Evolutionary conservation across 805 yeast species (phyloP).

Genomic region (Saccharomycopsis babjevae): DNA sequence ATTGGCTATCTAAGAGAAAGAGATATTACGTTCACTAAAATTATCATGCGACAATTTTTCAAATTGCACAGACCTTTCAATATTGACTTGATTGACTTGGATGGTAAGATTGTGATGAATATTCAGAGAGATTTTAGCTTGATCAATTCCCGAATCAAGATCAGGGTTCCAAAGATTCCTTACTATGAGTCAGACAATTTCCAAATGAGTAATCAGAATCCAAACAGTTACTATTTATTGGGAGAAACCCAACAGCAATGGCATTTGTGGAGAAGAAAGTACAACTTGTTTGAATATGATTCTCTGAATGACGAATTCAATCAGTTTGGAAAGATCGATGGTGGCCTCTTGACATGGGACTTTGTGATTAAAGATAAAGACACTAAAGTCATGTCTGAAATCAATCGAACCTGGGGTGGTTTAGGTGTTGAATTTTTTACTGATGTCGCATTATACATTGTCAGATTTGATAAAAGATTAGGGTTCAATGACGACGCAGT

Average conservation of each 20-base stretch:
- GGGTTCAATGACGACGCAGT: slow-evolving; percentile 25
- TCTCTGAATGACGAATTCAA: slow-evolving; percentile 35
- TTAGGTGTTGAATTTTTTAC: slow-evolving; percentile 87
- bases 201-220: slow-evolving; percentile 26
- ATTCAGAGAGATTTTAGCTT: slow-evolving; percentile 78
- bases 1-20: slow-evolving; percentile 78
- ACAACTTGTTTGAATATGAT: slow-evolving; percentile 55
- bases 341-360: slow-evolving; percentile 77
- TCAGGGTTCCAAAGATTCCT: slow-evolving; percentile 44
- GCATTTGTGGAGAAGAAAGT: slow-evolving; percentile 90
- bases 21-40: slow-evolving; percentile 43
- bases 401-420: slow-evolving; percentile 93
- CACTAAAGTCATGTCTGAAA: slow-evolving; percentile 56
- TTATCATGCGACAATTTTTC: slow-evolving; percentile 73
- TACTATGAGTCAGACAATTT: slow-evolving; percentile 26
- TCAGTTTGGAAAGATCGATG: slow-evolving; percentile 83
- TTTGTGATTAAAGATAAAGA: slow-evolving; percentile 62
- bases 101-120: slow-evolving; percentile 50
- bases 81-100: slow-evolving; percentile 58
- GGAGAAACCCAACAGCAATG: slow-evolving; percentile 90
- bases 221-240: slow-evolving; percentile 28
- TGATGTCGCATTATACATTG: slow-evolving; percentile 86
- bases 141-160: slow-evolving; percentile 80
- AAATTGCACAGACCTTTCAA: slow-evolving; percentile 79
- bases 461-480: slow-evolving; percentile 56